Evolutionary conservation across 2,329 filamentous ascomycete genomes (phyloP), one percentile per base, ranked within the genome.

Genomic region (Septoria petroselini): DNA sequence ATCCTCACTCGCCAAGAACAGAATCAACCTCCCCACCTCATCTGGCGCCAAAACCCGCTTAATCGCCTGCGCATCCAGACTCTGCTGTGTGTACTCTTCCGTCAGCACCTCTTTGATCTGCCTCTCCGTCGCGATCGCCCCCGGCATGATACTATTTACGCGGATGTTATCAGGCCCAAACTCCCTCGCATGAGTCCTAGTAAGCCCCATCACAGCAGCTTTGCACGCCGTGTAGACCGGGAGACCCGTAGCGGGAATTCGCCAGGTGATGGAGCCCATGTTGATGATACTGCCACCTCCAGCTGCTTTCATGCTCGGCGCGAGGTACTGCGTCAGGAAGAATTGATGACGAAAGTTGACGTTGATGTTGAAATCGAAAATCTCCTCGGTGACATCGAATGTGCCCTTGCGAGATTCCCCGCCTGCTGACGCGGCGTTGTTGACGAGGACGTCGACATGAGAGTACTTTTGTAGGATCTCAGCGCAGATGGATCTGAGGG

Each of bases 321-420:
- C 65, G 35, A 84, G 71, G 4, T 80, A 77, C 46, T 74, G 73
- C 1, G 79, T 78, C 0, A 81, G 80, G n/a, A 82, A 65, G 64
- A 79, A 86, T 38, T 85, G 73, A 11, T 79, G 78, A 63, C 83
- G 83, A 41, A 86, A 79, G 54, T 86, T 86, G 51, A 86, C 81
- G 50, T 79, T 77, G 30, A 80, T 57, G 53, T 73, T 71, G 65
- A 85, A 82, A 19, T 83, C 77, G 42, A 75, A 72, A 53, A 84
- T 79, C 48, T 84, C 86, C 33, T 85, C 82, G 1, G 72, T 72
- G 41, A 84, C 80, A 0, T 80, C 81, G 1, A 84, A 80, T 0
- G 80, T 73, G 15, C 76, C 67, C 0, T 80, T 82, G 1, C 81
- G 75, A 67, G 81, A 81, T 60, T 81, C 81, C 4, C 62, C 58